phyloP scores from a whole-genome alignment of 345 rosid genomes.

The Abelmoschus esculentus region DNA sequence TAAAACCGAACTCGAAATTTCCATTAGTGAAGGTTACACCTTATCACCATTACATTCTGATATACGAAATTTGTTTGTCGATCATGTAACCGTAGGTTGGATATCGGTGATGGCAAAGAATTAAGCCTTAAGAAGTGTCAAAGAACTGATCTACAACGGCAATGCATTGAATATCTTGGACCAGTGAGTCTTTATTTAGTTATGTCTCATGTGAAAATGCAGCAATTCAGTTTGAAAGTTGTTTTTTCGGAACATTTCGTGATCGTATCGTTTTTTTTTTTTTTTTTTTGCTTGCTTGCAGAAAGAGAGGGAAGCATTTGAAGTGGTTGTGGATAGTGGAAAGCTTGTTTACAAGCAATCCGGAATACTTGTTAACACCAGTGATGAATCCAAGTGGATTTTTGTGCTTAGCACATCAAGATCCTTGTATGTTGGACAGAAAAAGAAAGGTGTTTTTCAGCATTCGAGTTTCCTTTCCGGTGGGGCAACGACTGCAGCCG shows the following conservation, averaged over 20 bases:
- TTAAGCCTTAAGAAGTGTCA: neutral
- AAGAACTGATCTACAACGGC: neutral
- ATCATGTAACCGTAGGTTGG: neutral
- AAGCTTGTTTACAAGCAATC: conserved; percentile 7
- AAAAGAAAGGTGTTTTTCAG: neutral
- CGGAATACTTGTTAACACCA: neutral
- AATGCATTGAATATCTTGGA: conserved; percentile 1
- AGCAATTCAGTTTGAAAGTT: neutral
- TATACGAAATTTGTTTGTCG: neutral
- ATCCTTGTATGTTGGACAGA: neutral
- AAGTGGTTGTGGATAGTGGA: neutral
- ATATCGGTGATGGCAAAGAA: neutral
- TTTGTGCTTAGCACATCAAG: conserved; percentile 1
- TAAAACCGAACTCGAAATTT: neutral
- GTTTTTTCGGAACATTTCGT: neutral
- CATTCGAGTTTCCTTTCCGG: conserved; percentile 4
- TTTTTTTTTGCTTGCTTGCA: conserved; percentile 1
- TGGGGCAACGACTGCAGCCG: neutral
- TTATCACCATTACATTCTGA: neutral
- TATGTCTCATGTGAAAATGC: neutral
- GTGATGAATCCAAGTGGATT: neutral
- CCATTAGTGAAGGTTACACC: neutral
- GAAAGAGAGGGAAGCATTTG: conserved; percentile 4
- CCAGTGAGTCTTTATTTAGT: neutral
- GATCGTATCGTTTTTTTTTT: neutral